These are phyloP conservation scores for Elaeis oleifera DNA, from an alignment of 202 grass and related monocot genomes.

Conservation along the genomic window DNA sequence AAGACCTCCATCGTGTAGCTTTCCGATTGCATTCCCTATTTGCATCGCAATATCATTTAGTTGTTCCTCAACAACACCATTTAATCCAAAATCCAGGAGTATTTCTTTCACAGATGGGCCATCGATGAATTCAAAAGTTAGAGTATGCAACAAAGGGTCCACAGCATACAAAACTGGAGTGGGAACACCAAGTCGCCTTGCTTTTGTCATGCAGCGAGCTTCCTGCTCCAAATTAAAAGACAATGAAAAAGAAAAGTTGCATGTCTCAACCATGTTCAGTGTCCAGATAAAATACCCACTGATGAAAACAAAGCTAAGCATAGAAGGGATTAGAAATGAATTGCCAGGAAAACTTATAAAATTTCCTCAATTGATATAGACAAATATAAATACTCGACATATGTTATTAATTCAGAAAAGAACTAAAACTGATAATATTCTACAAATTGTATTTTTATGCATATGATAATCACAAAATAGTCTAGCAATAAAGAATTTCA, in stretches of 20 bases:
- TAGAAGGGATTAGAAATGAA: too few relatives aligned
- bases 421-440: too few relatives aligned
- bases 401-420: too few relatives aligned
- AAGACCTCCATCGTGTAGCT: slow-evolving; percentile 86
- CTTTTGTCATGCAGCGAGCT: slow-evolving; percentile 96
- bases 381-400: too few relatives aligned
- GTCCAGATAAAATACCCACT: too few relatives aligned
- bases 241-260: not conserved
- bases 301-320: too few relatives aligned
- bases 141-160: slow-evolving; percentile 65
- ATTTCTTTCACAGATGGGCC: slow-evolving; percentile 75
- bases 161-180: slow-evolving; percentile 85
- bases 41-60: slow-evolving; percentile 64
- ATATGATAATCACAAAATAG: slow-evolving; percentile 4
- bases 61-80: slow-evolving; percentile 54
- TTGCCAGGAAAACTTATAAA: too few relatives aligned
- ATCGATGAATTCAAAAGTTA: slow-evolving; percentile 81
- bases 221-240: slow-evolving; percentile 37
- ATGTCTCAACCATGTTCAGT: too few relatives aligned
- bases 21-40: slow-evolving; percentile 75
- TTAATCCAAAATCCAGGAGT: slow-evolving; percentile 71
- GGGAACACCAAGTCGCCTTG: slow-evolving; percentile 77
- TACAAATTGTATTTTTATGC: too few relatives aligned
- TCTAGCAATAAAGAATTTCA: too few relatives aligned
- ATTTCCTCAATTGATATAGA: too few relatives aligned